A percentile compares a stretch with the other conserved stretches of the same genome.
These are phyloP conservation scores for Rubroboletus pulcherrimus DNA, from an alignment of 768 basidiomycete genomes.

Conservation along the genomic window DNA sequence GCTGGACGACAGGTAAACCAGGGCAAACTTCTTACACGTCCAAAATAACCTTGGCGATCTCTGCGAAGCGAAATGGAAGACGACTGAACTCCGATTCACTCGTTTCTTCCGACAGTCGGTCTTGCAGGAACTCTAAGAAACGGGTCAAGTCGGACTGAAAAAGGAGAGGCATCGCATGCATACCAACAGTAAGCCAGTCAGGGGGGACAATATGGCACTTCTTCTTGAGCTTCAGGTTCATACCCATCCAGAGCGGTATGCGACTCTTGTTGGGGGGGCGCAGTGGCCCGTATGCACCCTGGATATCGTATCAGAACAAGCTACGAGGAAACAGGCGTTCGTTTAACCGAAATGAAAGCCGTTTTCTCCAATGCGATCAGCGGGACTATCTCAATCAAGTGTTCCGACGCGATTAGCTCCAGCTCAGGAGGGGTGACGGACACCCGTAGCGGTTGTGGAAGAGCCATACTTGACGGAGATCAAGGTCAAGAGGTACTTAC, in stretches of 20 bases:
- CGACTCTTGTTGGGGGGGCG: constrained; percentile 78
- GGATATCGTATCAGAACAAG: constrained; percentile 10
- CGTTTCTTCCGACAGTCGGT: constrained; percentile 70
- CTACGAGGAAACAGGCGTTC: constrained; percentile 11
- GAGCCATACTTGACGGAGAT: constrained; percentile 47
- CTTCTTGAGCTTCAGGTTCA: constrained; percentile 90
- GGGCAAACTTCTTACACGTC: constrained; percentile 65
- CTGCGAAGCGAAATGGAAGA: constrained; percentile 84
- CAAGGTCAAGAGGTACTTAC: neutral
- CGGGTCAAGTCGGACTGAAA: neutral
- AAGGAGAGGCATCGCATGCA: constrained; percentile 21
- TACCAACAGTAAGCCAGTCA: constrained; percentile 83
- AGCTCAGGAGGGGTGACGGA: constrained; percentile 83
- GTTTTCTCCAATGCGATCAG: constrained; percentile 88
- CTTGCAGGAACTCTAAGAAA: constrained; percentile 72
- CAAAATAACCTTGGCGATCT: constrained; percentile 88
- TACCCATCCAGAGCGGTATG: constrained; percentile 96
- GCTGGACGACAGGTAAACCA: neutral
- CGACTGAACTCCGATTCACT: constrained; percentile 67
- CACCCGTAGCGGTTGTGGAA: constrained; percentile 64
- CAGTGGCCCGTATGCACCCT: constrained; percentile 94
- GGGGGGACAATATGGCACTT: constrained; percentile 93
- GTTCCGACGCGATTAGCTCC: constrained; percentile 82
- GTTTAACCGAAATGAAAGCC: constrained; percentile 80
- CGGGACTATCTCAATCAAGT: constrained; percentile 82